Evolutionary conservation across 164 flowering plant genomes (phyloP).

Genomic region (Kingdonia uniflora): DNA sequence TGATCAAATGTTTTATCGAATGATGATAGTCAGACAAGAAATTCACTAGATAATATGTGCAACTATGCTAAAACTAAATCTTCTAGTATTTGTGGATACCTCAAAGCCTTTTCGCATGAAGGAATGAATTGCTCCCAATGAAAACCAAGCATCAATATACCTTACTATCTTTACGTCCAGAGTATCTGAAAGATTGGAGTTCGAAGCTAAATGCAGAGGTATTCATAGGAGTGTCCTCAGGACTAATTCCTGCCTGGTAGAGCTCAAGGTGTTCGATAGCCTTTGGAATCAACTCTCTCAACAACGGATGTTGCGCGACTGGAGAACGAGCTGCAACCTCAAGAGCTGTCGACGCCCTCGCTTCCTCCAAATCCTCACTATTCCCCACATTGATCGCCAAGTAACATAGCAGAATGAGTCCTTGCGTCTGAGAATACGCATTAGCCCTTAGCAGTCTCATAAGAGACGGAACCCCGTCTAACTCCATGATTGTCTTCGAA

Average conservation of each 20-base stretch:
- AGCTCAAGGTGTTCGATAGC: constrained; percentile 55
- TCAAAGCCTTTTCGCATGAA: too few relatives aligned
- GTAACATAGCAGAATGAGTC: constrained; percentile 54
- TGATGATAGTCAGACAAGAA: too few relatives aligned
- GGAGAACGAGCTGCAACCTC: constrained; percentile 35
- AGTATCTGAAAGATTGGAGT: too few relatives aligned
- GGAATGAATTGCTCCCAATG: too few relatives aligned
- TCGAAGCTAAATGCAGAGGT: too few relatives aligned
- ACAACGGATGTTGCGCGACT: constrained; percentile 36
- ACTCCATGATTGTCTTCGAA: constrained; percentile 58
- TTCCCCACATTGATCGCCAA: constrained; percentile 52
- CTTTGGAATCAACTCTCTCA: constrained; percentile 45
- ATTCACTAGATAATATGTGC: too few relatives aligned
- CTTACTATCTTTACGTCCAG: too few relatives aligned
- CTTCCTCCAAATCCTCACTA: constrained; percentile 46
- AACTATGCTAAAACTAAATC: too few relatives aligned
- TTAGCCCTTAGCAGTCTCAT: constrained; percentile 40
- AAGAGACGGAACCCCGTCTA: constrained; percentile 40
- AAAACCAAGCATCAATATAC: too few relatives aligned
- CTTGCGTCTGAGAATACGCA: constrained; percentile 36
- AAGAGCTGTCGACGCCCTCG: constrained; percentile 39
- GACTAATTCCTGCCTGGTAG: constrained; percentile 43
- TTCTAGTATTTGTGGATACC: too few relatives aligned
- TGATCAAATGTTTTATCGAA: too few relatives aligned
- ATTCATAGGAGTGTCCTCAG: constrained; percentile 24